phyloP scores from a whole-genome alignment of 2,329 filamentous ascomycete genomes.

The Fusarium pseudocircinatum region DNA sequence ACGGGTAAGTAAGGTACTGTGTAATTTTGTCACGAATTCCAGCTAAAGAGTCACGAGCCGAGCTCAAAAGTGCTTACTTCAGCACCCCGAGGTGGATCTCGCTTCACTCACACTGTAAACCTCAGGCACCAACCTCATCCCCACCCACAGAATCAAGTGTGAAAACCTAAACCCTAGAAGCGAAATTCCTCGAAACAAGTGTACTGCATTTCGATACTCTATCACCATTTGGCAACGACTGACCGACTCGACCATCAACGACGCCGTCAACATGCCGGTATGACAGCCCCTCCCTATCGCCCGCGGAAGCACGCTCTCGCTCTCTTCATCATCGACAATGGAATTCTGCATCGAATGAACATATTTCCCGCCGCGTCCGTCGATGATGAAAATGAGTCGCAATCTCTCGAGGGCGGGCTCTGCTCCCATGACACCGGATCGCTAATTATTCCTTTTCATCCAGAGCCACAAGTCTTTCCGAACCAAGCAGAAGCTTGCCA shows the following conservation, averaged over 20 bases:
- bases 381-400: slow-evolving; percentile 18
- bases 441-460: slow-evolving; percentile 39
- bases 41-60: slow-evolving; percentile 11
- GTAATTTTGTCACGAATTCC: slow-evolving; percentile 29
- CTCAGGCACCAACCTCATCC: slow-evolving; percentile 30
- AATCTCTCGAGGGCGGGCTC: slow-evolving; percentile 13
- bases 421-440: slow-evolving; percentile 17
- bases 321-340: slow-evolving; percentile 24
- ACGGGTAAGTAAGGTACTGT: background rate
- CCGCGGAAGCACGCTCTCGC: slow-evolving; percentile 6
- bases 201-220: slow-evolving; percentile 32
- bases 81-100: background rate
- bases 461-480: slow-evolving; percentile 99
- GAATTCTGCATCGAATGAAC: slow-evolving; percentile 10
- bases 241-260: slow-evolving; percentile 52
- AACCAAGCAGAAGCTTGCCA: slow-evolving; percentile 99
- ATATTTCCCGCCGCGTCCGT: background rate
- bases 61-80: slow-evolving; percentile 7
- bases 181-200: slow-evolving; percentile 14
- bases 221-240: slow-evolving; percentile 47
- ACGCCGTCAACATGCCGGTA: slow-evolving; percentile 56
- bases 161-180: slow-evolving; percentile 51
- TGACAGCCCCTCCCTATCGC: slow-evolving; percentile 31
- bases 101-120: background rate
- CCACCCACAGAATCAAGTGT: slow-evolving; percentile 42